Evolutionary conservation across 2,329 filamentous ascomycete genomes (phyloP).

Genomic region (Colletotrichum sp.): DNA sequence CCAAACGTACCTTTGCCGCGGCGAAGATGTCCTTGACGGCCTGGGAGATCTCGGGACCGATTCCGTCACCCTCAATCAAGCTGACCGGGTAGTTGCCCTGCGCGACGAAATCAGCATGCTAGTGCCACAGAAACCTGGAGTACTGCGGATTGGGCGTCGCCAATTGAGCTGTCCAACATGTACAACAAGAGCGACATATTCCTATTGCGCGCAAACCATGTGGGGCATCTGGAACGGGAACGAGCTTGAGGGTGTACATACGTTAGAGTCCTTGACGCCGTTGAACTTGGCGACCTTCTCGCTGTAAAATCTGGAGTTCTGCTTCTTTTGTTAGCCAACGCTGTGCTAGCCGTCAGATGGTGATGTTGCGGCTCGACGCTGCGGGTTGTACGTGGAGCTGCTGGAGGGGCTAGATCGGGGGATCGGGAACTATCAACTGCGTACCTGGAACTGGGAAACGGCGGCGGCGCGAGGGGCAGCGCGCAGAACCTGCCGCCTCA

Average conservation of each 20-base stretch:
- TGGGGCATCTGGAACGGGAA: slow-evolving; percentile 5
- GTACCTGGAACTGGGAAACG: slow-evolving; percentile 61
- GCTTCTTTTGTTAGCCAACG: slow-evolving; percentile 8
- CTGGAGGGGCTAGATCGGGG: slow-evolving; percentile 26
- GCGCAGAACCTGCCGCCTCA: slow-evolving; percentile 79
- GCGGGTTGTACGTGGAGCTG: not conserved
- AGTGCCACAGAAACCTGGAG: not conserved
- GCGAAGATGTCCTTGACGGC: slow-evolving; percentile 99
- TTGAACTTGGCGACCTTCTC: slow-evolving; percentile 91
- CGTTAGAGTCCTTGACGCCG: slow-evolving; percentile 85
- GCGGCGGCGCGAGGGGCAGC: slow-evolving; percentile 63
- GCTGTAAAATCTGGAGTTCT: slow-evolving; percentile 68
- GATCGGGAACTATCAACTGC: slow-evolving; percentile 26
- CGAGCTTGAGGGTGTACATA: slow-evolving; percentile 53
- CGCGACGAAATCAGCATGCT: slow-evolving; percentile 27
- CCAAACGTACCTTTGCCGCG: slow-evolving; percentile 78
- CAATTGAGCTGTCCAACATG: slow-evolving; percentile 45
- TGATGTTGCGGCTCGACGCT: slow-evolving; percentile 3
- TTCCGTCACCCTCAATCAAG: slow-evolving; percentile 98
- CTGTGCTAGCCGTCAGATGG: not conserved
- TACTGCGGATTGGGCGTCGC: not conserved
- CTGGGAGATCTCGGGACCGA: slow-evolving; percentile 96
- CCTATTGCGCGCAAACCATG: slow-evolving; percentile 11
- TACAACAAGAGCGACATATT: not conserved
- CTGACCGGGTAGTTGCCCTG: slow-evolving; percentile 96